phyloP scores from a whole-genome alignment of 1,139 yeast genomes.

The Diutina rugosa region DNA sequence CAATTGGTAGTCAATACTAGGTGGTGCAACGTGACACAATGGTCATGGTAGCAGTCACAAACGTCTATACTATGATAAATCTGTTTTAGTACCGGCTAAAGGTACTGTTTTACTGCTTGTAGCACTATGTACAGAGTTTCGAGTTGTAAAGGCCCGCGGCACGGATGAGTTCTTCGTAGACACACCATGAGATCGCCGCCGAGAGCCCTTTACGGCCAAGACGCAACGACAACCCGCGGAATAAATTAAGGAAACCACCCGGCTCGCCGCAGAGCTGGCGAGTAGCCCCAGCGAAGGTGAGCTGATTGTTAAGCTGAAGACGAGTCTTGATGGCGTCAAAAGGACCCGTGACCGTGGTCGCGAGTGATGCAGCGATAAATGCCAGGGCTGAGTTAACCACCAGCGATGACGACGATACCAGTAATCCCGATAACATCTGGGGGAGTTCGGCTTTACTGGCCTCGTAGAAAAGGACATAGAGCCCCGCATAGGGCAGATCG shows the following conservation, averaged over 20 bases:
- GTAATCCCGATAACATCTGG: not conserved
- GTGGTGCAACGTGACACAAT: too few relatives aligned
- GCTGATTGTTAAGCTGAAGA: constrained; percentile 42
- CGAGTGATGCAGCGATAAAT: constrained; percentile 57
- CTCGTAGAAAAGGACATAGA: constrained; percentile 79
- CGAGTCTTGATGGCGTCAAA: constrained; percentile 91
- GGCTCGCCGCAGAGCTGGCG: constrained; percentile 28
- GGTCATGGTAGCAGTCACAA: too few relatives aligned
- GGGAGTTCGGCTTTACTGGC: constrained; percentile 40
- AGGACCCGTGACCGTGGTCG: constrained; percentile 87
- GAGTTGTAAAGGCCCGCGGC: not conserved
- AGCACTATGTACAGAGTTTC: not conserved
- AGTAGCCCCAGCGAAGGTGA: constrained; percentile 13
- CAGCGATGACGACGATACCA: constrained; percentile 5
- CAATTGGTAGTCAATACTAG: too few relatives aligned
- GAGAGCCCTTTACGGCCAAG: constrained; percentile 77
- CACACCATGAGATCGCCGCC: constrained; percentile 95
- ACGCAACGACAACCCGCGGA: constrained; percentile 75
- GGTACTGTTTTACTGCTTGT: too few relatives aligned
- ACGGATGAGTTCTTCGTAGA: constrained; percentile 70
- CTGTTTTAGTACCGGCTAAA: too few relatives aligned
- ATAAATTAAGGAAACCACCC: constrained; percentile 52
- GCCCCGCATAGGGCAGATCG: constrained; percentile 94
- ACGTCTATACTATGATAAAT: too few relatives aligned
- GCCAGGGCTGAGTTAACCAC: constrained; percentile 52